A percentile compares a stretch with the other conserved stretches of the same genome.
phyloP scores from a whole-genome alignment of 2,329 filamentous ascomycete genomes.

The Aureobasidium pullulans region DNA sequence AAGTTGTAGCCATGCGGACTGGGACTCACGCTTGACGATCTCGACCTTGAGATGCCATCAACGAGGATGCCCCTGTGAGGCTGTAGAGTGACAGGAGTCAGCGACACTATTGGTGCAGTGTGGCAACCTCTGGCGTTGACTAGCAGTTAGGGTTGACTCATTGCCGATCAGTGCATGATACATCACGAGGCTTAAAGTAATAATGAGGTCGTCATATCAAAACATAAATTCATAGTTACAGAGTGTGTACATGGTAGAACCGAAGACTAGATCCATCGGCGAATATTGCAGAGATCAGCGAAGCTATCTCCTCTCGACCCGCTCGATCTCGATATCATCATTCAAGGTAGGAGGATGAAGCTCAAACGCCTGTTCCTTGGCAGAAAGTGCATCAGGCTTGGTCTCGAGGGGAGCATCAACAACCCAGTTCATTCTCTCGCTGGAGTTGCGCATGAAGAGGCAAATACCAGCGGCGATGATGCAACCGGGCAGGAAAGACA shows the following conservation, averaged over 20 bases:
- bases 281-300: neutral
- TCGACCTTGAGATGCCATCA: no score
- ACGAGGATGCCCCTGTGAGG: no score
- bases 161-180: no score
- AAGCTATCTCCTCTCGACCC: neutral
- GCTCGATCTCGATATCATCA: neutral
- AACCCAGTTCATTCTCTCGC: constrained; percentile 10
- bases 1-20: no score
- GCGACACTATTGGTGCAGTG: no score
- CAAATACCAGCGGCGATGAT: neutral
- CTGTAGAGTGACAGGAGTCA: no score
- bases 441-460: neutral
- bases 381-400: neutral
- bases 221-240: constrained; percentile 2
- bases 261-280: no score
- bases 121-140: no score
- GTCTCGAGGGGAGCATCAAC: constrained; percentile 1
- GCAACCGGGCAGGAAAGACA: neutral
- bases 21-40: no score
- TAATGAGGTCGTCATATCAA: neutral
- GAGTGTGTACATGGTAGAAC: neutral
- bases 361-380: neutral
- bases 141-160: no score
- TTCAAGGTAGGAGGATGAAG: neutral
- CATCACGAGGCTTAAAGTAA: no score